Conservation (phyloP, 768 basidiomycete species). For the Daedaleopsis sinensis region DNA sequence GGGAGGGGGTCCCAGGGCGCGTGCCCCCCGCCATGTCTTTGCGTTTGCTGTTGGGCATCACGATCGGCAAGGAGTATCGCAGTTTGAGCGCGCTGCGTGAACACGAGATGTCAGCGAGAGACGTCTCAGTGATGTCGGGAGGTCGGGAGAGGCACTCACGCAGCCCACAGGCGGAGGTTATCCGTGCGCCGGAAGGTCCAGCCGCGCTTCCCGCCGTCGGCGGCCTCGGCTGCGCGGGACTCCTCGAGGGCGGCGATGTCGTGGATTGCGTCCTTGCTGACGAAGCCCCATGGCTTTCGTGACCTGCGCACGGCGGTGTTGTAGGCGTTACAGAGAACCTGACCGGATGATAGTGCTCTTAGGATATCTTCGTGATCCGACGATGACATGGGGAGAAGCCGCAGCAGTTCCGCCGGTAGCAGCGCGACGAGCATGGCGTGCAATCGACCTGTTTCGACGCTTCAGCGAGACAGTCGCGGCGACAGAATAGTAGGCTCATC, state of each 20-base stretch:
- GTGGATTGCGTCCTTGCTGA: conserved; percentile 76
- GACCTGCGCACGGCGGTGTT: conserved; percentile 82
- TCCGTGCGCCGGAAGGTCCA: conserved; percentile 90
- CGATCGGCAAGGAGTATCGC: conserved; percentile 75
- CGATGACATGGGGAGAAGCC: conserved; percentile 37
- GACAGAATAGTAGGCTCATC: conserved; percentile 21
- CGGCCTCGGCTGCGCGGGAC: conserved; percentile 36
- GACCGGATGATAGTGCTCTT: conserved; percentile 68
- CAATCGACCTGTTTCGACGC: conserved; percentile 52
- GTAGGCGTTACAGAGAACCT: conserved; percentile 79
- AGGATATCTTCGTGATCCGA: conserved; percentile 47
- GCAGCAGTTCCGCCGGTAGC: conserved; percentile 59
- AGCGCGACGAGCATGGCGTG: conserved; percentile 62
- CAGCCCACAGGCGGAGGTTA: conserved; percentile 84
- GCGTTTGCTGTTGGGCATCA: conserved; percentile 45
- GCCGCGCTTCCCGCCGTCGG: conserved; percentile 52
- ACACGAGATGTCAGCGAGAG: not conserved
- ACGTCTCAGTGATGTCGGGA: not conserved
- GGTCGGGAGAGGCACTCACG: conserved; percentile 50
- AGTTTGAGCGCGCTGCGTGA: conserved; percentile 71
- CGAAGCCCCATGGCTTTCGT: conserved; percentile 86
- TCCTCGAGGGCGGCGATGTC: conserved; percentile 73
- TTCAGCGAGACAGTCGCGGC: not conserved
- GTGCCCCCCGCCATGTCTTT: not conserved
- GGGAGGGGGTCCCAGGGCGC: conserved; percentile 17